Conservation (phyloP, 805 yeast species). For the Saturnispora quitensis region DNA sequence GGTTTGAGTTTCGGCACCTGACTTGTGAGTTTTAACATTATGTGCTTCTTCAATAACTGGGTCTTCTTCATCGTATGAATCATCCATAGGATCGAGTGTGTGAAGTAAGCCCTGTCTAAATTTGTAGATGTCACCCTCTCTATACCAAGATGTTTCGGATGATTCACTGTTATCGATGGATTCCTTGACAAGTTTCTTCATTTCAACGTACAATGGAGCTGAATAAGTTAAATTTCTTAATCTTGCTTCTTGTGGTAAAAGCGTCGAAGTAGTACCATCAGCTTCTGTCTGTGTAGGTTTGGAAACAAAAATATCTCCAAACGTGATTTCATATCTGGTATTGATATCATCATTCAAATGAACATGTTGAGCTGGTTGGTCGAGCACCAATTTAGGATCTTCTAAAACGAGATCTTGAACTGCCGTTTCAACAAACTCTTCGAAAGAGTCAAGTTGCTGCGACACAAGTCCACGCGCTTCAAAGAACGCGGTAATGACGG, state of each 20-base stretch:
- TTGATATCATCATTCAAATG: slow-evolving; percentile 83
- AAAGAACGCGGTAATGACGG: slow-evolving; percentile 92
- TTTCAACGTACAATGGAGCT: slow-evolving; percentile 92
- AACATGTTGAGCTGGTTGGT: slow-evolving; percentile 97
- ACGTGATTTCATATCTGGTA: slow-evolving; percentile 91
- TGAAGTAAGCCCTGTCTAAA: slow-evolving; percentile 23
- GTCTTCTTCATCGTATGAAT: slow-evolving; percentile 53
- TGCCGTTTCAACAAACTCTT: slow-evolving; percentile 93
- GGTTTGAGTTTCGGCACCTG: slow-evolving; percentile 30
- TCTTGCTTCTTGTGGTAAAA: slow-evolving; percentile 98
- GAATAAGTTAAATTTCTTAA: slow-evolving; percentile 93
- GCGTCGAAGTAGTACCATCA: slow-evolving; percentile 98
- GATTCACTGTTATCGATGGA: slow-evolving; percentile 57
- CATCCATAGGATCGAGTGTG: slow-evolving; percentile 22
- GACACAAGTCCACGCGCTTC: slow-evolving; percentile 95
- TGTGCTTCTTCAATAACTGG: slow-evolving; percentile 43
- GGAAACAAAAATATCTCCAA: slow-evolving; percentile 93
- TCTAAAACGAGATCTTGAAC: slow-evolving; percentile 96
- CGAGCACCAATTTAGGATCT: slow-evolving; percentile 86
- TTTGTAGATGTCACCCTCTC: slow-evolving; percentile 40
- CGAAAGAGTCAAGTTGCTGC: slow-evolving; percentile 96
- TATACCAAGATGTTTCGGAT: slow-evolving; percentile 52
- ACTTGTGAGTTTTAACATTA: slow-evolving; percentile 25
- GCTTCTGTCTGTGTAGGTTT: slow-evolving; percentile 99
- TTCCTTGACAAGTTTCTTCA: slow-evolving; percentile 81